A percentile compares a stretch with the other conserved stretches of the same genome.
Conservation (phyloP, 306 rosid genomes). For the Purshia tridentata region DNA sequence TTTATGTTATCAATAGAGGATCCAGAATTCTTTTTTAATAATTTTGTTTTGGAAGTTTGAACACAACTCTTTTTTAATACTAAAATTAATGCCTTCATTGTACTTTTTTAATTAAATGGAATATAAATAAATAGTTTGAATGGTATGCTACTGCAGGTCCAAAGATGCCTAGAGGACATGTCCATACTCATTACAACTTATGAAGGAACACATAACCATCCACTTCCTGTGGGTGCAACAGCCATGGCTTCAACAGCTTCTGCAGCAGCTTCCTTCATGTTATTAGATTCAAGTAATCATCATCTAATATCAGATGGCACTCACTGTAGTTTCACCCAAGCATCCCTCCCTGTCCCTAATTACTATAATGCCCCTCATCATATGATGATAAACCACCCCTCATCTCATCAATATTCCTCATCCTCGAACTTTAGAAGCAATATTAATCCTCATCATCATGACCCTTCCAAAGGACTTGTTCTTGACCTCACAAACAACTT, state of each 20-base stretch:
- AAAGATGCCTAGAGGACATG: slow-evolving; percentile 95
- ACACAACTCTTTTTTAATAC: too few species aligned
- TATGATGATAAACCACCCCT: slow-evolving; percentile 25
- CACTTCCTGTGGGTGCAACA: slow-evolving; percentile 91
- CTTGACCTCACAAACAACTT: slow-evolving; percentile 58
- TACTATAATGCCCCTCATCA: slow-evolving; percentile 27
- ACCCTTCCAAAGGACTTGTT: slow-evolving; percentile 60
- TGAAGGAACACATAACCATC: slow-evolving; percentile 96
- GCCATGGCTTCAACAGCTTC: slow-evolving; percentile 85
- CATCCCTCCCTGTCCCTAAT: slow-evolving; percentile 26
- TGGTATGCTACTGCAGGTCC: slow-evolving; percentile 49
- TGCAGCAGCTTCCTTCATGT: slow-evolving; percentile 65
- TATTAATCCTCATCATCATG: slow-evolving; percentile 40
- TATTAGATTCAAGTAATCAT: slow-evolving; percentile 55
- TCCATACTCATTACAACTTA: slow-evolving; percentile 91
- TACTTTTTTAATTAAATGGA: too few species aligned
- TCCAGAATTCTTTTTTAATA: too few species aligned
- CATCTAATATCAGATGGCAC: slow-evolving; percentile 25
- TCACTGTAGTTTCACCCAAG: slow-evolving; percentile 36
- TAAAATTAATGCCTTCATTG: too few species aligned
- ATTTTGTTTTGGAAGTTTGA: too few species aligned
- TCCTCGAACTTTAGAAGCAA: slow-evolving; percentile 27
- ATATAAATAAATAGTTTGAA: neutral
- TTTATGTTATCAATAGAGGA: too few species aligned
- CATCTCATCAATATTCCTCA: slow-evolving; percentile 19